Percentiles rank a stretch among this genome's conserved stretches.
Conservation (phyloP, 371 early-diverging fungal species). For the Mucor sp. region DNA sequence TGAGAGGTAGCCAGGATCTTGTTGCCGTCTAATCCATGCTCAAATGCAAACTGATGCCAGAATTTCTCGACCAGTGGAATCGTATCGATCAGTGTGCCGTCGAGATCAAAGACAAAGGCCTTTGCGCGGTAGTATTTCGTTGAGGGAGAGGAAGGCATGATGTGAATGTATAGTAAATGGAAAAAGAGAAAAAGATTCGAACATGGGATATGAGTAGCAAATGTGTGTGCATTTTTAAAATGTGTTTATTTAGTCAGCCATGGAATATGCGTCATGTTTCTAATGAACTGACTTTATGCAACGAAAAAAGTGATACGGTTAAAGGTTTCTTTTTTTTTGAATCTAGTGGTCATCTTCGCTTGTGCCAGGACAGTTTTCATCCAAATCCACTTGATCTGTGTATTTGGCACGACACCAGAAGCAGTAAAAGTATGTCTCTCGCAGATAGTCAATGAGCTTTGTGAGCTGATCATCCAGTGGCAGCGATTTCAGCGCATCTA, state of each 20-base stretch:
- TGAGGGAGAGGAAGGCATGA: background rate
- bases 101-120: constrained; percentile 46
- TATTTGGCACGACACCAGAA: constrained; percentile 69
- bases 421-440: constrained; percentile 59
- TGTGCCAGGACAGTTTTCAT: constrained; percentile 60
- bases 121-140: constrained; percentile 19
- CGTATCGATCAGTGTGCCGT: constrained; percentile 51
- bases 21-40: constrained; percentile 43
- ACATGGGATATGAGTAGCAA: background rate
- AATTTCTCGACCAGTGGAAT: constrained; percentile 42
- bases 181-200: background rate
- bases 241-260: constrained; percentile 1
- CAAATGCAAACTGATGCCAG: constrained; percentile 42
- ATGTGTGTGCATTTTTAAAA: background rate
- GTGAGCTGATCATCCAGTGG: constrained; percentile 43
- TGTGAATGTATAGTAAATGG: background rate
- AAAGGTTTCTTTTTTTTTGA: background rate
- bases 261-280: background rate
- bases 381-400: constrained; percentile 49
- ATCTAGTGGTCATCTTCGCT: constrained; percentile 60
- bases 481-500: constrained; percentile 28
- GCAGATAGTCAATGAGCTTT: constrained; percentile 49
- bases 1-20: constrained; percentile 46
- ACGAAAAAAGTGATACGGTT: background rate
- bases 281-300: background rate